Conservation (phyloP, 495 filamentous ascomycete species). For the Lasiosphaeria miniovina region DNA sequence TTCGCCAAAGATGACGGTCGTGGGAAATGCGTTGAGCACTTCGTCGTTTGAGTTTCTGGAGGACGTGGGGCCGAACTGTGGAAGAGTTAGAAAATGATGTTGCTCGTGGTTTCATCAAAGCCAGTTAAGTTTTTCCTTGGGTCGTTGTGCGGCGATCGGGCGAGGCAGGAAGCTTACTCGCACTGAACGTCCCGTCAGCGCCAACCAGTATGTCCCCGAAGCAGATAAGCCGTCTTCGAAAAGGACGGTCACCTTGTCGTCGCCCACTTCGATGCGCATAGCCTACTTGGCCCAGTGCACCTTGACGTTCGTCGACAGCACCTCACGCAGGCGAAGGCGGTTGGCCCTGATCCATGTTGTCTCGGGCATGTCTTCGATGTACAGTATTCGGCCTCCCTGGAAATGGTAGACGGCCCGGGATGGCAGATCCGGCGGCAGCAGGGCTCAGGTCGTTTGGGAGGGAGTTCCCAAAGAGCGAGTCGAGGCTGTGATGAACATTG, state of each 20-base stretch:
- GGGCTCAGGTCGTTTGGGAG: conserved; percentile 19
- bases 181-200: conserved; percentile 45
- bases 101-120: not conserved
- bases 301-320: conserved; percentile 29
- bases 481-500: conserved; percentile 25
- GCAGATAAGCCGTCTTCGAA: conserved; percentile 68
- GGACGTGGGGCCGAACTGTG: conserved; percentile 29
- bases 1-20: conserved; percentile 22
- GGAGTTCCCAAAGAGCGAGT: conserved; percentile 27
- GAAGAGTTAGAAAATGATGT: not conserved
- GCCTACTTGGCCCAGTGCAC: conserved; percentile 36
- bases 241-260: conserved; percentile 56
- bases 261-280: conserved; percentile 26
- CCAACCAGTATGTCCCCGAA: conserved; percentile 46
- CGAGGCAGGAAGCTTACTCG: conserved; percentile 17
- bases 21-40: conserved; percentile 18
- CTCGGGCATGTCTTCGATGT: conserved; percentile 25
- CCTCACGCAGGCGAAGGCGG: conserved; percentile 33
- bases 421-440: conserved; percentile 45
- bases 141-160: no score
- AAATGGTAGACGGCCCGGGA: conserved; percentile 42
- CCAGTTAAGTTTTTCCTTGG: no score
- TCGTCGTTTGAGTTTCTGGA: conserved; percentile 27
- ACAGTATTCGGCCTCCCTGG: conserved; percentile 7
- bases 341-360: conserved; percentile 47